Evolutionary conservation across 805 yeast genomes (phyloP), one percentile per base, ranked within the genome.

Genomic region (Hanseniaspora mollemarum): DNA sequence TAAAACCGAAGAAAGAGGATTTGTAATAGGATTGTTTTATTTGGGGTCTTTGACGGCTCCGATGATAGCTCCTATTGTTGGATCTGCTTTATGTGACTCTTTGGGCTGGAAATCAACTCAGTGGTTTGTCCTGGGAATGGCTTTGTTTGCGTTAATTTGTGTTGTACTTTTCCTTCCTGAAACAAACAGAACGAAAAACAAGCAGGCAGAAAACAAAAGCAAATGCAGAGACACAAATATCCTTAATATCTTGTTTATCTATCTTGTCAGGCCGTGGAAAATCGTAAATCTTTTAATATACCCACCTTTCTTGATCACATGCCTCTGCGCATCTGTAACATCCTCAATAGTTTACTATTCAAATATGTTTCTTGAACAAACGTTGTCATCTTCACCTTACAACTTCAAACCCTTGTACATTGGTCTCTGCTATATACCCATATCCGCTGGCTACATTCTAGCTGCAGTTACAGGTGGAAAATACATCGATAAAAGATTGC

Each of bases 31-130:
- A 0, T 68, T 77, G 43, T 86, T 76, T 58, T 87, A 86, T 60
- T 67, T 87, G 44, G 95, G 95, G 0, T 84, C 90, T 0, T 69
- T 87, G 39, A 72, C 79, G 58, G 94, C 92, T 0, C 95, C 94
- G 0, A 69, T 87, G 45, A 55, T 83, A 3, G 79, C 88, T 15
- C 95, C 95, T 2, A 80, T 86, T 24, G 62, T 80, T 49, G 94
- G 95, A 44, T 88, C 95, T 54, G 78, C 80, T 1, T 73, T 87
- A 26, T 74, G 83, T 6, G 69, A 73, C 39, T 70, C 71, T 10
- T 83, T 87, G 80, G 86, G 86, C 8, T 87, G 95, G 94, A 71
- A 94, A 61, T 84, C 88, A 2, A 83, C 95, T 2, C 92, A 83
- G 59, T 87, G 94, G 90, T 77, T 84, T 51, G 67, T 84, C 64